Percentiles rank a stretch among this genome's conserved stretches.
These are phyloP conservation scores for Pseudocercospora macadamiae DNA, from an alignment of 2,329 filamentous ascomycete genomes.

Conservation along the genomic window DNA sequence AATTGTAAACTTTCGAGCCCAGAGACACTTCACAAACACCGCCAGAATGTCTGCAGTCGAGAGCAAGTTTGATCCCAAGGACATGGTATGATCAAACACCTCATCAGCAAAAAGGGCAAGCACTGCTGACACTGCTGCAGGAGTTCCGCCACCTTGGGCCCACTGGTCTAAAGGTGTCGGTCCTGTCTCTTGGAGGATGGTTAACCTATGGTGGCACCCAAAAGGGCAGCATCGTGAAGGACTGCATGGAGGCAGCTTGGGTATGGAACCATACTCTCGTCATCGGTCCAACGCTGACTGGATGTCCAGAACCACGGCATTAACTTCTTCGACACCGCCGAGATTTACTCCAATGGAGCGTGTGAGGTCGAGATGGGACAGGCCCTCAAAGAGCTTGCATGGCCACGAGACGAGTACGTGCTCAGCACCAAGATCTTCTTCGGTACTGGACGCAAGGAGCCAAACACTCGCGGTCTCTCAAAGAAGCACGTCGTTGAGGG, in stretches of 20 bases:
- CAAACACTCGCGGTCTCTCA: constrained; percentile 55
- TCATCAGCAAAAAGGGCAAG: neutral
- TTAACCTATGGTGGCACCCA: constrained; percentile 54
- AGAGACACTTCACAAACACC: constrained; percentile 5
- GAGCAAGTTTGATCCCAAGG: constrained; percentile 54
- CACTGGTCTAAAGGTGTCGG: constrained; percentile 54
- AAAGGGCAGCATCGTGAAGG: constrained; percentile 54
- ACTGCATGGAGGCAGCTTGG: constrained; percentile 53
- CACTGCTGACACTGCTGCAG: constrained; percentile 13
- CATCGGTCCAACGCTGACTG: neutral
- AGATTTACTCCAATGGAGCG: constrained; percentile 60
- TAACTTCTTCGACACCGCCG: constrained; percentile 55
- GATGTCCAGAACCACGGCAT: constrained; percentile 45
- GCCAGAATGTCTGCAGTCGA: constrained; percentile 42
- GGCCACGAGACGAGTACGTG: constrained; percentile 53
- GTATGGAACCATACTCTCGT: neutral
- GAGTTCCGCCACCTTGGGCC: constrained; percentile 49
- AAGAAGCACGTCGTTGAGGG: constrained; percentile 61
- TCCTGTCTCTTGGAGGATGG: constrained; percentile 53
- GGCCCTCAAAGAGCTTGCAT: constrained; percentile 49
- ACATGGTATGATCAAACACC: constrained; percentile 42
- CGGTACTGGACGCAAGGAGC: constrained; percentile 59
- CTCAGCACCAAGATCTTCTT: constrained; percentile 54
- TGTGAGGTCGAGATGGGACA: constrained; percentile 64
- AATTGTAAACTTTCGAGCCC: neutral